Percentiles rank a stretch among this genome's conserved stretches.
These are phyloP conservation scores for Ministeria vibrans DNA, from an alignment of 78 protist genomes.

Conservation along the genomic window DNA sequence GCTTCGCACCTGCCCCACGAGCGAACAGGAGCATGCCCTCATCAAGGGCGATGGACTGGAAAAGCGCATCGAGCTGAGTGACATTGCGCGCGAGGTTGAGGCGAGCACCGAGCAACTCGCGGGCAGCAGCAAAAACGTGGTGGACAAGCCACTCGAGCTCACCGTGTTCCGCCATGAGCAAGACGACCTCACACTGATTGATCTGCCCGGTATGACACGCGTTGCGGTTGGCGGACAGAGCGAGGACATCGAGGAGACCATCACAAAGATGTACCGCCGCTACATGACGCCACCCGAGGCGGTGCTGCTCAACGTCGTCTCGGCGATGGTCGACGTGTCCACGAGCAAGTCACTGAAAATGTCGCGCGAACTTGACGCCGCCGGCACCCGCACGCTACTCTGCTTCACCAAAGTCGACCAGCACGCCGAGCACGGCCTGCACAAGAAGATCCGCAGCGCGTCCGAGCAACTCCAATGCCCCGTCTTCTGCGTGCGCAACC, in stretches of 20 bases:
- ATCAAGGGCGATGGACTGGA: no score
- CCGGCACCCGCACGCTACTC: neutral
- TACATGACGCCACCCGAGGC: neutral
- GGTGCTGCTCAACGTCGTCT: neutral
- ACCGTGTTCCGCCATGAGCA: neutral
- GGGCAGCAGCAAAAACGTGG: neutral
- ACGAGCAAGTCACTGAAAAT: neutral
- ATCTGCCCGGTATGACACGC: slow-evolving; percentile 19
- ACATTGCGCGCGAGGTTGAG: neutral
- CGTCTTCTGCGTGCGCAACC: neutral
- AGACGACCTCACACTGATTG: slow-evolving; percentile 2
- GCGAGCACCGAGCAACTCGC: neutral
- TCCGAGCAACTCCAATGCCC: neutral
- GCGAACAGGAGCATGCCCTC: neutral
- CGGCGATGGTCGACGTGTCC: neutral
- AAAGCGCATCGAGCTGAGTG: neutral
- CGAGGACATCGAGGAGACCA: neutral
- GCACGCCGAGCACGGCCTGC: neutral
- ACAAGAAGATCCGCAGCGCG: neutral
- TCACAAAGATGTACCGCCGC: neutral
- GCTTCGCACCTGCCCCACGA: neutral
- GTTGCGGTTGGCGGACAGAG: neutral
- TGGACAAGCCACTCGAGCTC: slow-evolving; percentile 7
- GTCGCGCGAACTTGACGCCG: neutral
- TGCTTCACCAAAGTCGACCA: neutral